A percentile compares a stretch with the other conserved stretches of the same genome.
phyloP scores from a whole-genome alignment of 768 basidiomycete species.

The Kwoniella botswanensis region DNA sequence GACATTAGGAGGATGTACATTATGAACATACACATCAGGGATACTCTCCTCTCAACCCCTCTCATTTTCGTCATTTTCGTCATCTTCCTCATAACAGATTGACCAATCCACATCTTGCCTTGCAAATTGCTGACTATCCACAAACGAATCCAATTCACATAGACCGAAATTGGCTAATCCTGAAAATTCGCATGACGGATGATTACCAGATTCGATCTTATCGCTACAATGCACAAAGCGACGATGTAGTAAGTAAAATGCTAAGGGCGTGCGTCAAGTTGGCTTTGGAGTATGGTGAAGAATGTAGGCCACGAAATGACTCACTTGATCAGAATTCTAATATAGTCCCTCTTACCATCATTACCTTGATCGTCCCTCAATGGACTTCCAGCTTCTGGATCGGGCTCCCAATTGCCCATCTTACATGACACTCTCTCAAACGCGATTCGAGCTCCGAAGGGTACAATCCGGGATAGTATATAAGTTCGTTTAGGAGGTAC shows the following conservation, averaged over 20 bases:
- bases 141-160: slow-evolving; percentile 70
- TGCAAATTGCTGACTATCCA: slow-evolving; percentile 74
- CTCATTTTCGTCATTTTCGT: neutral
- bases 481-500: slow-evolving; percentile 37
- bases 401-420: slow-evolving; percentile 52
- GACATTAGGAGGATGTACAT: too few relatives aligned
- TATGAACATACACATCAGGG: too few relatives aligned
- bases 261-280: slow-evolving; percentile 35
- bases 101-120: slow-evolving; percentile 72
- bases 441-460: slow-evolving; percentile 76
- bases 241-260: slow-evolving; percentile 61
- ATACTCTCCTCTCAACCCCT: neutral
- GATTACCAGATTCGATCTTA: slow-evolving; percentile 43
- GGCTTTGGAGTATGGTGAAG: too few relatives aligned
- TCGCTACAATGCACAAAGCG: slow-evolving; percentile 47
- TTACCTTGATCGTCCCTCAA: slow-evolving; percentile 22
- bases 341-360: slow-evolving; percentile 61
- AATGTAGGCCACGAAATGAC: neutral
- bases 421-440: slow-evolving; percentile 67
- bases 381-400: slow-evolving; percentile 31
- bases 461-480: slow-evolving; percentile 63
- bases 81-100: slow-evolving; percentile 27
- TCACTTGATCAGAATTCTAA: slow-evolving; percentile 75
- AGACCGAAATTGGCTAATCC: slow-evolving; percentile 62
- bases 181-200: slow-evolving; percentile 47